A percentile compares a stretch with the other conserved stretches of the same genome.
These are phyloP conservation scores for Fagopyrum homotropicum DNA, from an alignment of 148 eudicot species.

Conservation along the genomic window DNA sequence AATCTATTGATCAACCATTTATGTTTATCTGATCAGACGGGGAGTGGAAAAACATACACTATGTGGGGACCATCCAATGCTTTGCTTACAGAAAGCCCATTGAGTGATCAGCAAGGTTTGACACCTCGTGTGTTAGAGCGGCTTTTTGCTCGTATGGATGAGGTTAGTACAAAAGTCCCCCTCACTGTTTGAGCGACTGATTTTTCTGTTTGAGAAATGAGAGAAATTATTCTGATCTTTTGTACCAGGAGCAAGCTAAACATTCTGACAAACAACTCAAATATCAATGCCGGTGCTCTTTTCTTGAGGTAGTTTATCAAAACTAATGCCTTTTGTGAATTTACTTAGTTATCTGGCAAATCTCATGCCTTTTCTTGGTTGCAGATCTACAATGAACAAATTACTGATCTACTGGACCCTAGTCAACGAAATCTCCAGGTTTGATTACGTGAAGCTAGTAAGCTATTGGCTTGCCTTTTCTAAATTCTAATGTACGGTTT, in stretches of 20 bases:
- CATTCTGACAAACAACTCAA: constrained; percentile 70
- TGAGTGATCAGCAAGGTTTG: constrained; percentile 72
- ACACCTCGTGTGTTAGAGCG: constrained; percentile 84
- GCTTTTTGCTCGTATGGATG: constrained; percentile 72
- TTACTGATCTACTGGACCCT: constrained; percentile 86
- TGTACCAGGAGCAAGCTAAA: constrained; percentile 66
- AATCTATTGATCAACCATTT: constrained; percentile 13
- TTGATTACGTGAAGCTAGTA: constrained; percentile 16
- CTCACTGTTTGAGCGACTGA: not conserved
- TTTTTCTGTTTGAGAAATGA: not conserved
- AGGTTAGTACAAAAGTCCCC: constrained; percentile 34
- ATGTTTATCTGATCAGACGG: constrained; percentile 47
- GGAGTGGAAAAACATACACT: constrained; percentile 94
- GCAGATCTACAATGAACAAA: constrained; percentile 96
- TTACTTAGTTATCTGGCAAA: not conserved
- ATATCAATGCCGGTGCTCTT: constrained; percentile 94
- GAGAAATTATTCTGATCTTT: not conserved
- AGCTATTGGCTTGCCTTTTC: not conserved
- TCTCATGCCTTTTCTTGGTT: constrained; percentile 9
- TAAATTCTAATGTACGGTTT: not conserved
- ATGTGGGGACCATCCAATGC: constrained; percentile 99
- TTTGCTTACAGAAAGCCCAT: constrained; percentile 56
- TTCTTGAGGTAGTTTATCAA: constrained; percentile 66
- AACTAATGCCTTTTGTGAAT: constrained; percentile 1
- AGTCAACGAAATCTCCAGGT: constrained; percentile 91